These are phyloP conservation scores for Glarea lozoyensis DNA, from an alignment of 495 filamentous ascomycete genomes.

Conservation along the genomic window DNA sequence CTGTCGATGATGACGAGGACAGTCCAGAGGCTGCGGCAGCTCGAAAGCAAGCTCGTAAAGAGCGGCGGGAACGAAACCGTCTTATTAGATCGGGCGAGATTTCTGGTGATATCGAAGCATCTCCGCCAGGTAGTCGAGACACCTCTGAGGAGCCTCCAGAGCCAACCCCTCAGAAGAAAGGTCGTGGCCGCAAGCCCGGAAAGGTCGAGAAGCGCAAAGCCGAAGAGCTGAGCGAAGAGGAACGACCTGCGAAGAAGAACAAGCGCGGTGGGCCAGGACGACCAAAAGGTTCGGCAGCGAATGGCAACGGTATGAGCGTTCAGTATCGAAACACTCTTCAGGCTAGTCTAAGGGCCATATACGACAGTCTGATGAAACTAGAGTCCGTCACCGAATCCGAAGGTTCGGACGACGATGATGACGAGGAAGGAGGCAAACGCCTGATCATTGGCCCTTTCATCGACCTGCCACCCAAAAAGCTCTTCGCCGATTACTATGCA, in stretches of 20 bases:
- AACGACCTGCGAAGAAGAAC: slow-evolving; percentile 67
- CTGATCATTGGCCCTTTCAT: slow-evolving; percentile 91
- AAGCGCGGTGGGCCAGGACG: slow-evolving; percentile 65
- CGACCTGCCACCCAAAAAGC: slow-evolving; percentile 75
- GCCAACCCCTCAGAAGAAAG: slow-evolving; percentile 50
- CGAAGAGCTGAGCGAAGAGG: slow-evolving; percentile 73
- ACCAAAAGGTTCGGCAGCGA: slow-evolving; percentile 45
- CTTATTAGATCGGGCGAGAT: slow-evolving; percentile 37
- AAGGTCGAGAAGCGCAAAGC: slow-evolving; percentile 76
- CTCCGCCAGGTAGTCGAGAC: slow-evolving; percentile 66
- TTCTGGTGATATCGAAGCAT: slow-evolving; percentile 50
- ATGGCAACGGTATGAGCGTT: slow-evolving; percentile 36
- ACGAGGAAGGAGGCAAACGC: slow-evolving; percentile 38
- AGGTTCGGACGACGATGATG: slow-evolving; percentile 54
- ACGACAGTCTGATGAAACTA: slow-evolving; percentile 70
- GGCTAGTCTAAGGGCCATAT: slow-evolving; percentile 62
- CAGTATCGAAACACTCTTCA: slow-evolving; percentile 58
- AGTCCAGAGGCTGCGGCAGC: slow-evolving; percentile 87
- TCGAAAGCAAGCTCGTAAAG: slow-evolving; percentile 76
- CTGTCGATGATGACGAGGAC: slow-evolving; percentile 93
- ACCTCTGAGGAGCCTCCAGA: slow-evolving; percentile 54
- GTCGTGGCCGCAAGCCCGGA: slow-evolving; percentile 67
- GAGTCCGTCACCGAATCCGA: slow-evolving; percentile 55
- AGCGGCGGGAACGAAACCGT: slow-evolving; percentile 66
- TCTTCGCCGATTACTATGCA: slow-evolving; percentile 89